phyloP scores from a whole-genome alignment of 1,139 yeast species.

The Kodamaea derodonti region DNA sequence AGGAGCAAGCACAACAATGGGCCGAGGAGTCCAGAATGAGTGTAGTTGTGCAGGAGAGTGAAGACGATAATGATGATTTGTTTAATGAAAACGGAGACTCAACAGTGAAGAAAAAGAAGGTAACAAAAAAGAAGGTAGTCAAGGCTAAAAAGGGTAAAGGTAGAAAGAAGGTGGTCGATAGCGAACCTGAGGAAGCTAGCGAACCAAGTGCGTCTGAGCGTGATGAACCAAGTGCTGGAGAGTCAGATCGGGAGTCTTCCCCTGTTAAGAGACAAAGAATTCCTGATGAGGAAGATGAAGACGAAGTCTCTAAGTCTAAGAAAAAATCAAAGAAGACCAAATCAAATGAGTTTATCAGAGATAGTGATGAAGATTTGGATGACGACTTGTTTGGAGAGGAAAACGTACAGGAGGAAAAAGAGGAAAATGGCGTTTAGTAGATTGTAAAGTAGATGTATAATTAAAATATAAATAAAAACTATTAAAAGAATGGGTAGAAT shows the following conservation, averaged over 20 bases:
- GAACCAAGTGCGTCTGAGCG: constrained; percentile 14
- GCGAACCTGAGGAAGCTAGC: constrained; percentile 14
- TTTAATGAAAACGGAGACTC: constrained; percentile 28
- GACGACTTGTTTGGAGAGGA: constrained; percentile 18
- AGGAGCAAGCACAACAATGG: constrained; percentile 83
- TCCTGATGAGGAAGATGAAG: constrained; percentile 13
- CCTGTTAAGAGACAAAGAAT: constrained; percentile 4
- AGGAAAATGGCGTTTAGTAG: constrained; percentile 1
- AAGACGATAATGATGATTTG: constrained; percentile 29
- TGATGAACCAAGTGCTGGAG: constrained; percentile 6
- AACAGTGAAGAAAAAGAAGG: constrained; percentile 18
- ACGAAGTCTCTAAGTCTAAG: constrained; percentile 12
- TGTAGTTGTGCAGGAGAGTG: constrained; percentile 32
- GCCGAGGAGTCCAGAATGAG: constrained; percentile 52
- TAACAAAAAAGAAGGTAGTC: constrained; percentile 11
- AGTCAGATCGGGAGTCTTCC: neutral
- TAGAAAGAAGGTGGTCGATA: constrained; percentile 18
- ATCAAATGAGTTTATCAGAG: constrained; percentile 48
- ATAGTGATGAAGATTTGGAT: constrained; percentile 49
- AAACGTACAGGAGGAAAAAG: constrained; percentile 16
- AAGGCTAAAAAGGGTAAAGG: constrained; percentile 10
- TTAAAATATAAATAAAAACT: constrained; percentile 11
- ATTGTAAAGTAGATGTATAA: constrained; percentile 21
- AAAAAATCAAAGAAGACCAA: constrained; percentile 27
- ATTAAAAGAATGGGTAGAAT: no score